Conservation (phyloP, 306 rosid species). For the Castanea sativa region DNA sequence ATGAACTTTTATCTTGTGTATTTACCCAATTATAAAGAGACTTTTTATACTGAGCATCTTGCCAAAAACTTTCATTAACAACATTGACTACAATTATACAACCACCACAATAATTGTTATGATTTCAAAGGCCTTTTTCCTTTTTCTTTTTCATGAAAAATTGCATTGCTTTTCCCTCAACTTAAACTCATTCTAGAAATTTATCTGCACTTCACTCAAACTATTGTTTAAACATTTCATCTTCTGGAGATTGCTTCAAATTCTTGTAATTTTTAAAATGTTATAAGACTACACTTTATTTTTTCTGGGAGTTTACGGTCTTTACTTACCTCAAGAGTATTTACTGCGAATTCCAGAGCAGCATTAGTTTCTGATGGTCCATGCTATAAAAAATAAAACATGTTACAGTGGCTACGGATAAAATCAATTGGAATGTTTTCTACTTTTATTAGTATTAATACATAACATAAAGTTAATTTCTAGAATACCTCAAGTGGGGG, state of each 20-base stretch:
- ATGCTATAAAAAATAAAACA: conserved; percentile 38
- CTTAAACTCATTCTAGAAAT: conserved; percentile 6
- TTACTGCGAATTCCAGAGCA: conserved; percentile 89
- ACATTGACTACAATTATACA: neutral
- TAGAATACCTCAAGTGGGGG: conserved; percentile 62
- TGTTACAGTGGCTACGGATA: neutral
- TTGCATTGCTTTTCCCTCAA: neutral
- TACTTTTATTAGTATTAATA: neutral
- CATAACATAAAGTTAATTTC: conserved; percentile 1
- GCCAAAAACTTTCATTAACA: neutral
- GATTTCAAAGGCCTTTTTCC: neutral
- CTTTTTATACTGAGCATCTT: neutral
- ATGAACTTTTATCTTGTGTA: neutral
- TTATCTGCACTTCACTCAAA: neutral
- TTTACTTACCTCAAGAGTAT: conserved; percentile 53
- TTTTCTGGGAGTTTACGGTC: neutral
- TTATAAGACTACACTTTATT: neutral
- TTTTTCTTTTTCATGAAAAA: neutral
- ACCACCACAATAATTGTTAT: neutral
- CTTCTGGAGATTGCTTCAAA: neutral
- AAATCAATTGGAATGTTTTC: conserved; percentile 2
- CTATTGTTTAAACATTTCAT: neutral
- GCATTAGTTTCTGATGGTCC: conserved; percentile 94
- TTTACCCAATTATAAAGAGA: neutral
- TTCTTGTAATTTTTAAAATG: conserved; percentile 2